Base-by-base conservation (phyloP, 805 yeast genomes). In the Cyberlindnera xishuangbannaensis region DNA sequence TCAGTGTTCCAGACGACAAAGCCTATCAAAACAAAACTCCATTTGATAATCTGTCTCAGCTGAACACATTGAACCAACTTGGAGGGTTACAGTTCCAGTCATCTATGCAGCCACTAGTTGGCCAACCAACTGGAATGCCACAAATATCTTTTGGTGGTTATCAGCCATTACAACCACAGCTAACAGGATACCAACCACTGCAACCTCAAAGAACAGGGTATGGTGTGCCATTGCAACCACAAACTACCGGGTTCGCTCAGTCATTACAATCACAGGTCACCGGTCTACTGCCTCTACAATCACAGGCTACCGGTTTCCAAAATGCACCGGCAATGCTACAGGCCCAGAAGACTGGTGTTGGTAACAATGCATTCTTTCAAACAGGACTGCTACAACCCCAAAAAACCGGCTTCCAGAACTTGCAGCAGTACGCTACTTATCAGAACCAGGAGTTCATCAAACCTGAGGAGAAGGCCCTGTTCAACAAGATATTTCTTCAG, bases 401-500 rank as follows among this genome's bases (percentile, higher is more conserved):
- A 31, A 41, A 39, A 20, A 52, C 57, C 20, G 57, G 57, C 3
- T 52, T 52, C 41, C 50, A 47, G 30, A 40, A 50, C 52, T 37
- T 53, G 53, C 43, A 45, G 13, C 44, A 46, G 18, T 46, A 41
- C 17, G 48, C 49, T 11, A 51, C 58, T 43, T 53, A 36, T 52
- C 61, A 33, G 51, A 55, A 59, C 29, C 69, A 75, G 13, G 77
- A 80, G 38, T 81, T 82, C 16, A 86, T 90, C 47, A 78, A 94
- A 31, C 82, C 83, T 48, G 86, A 84, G 48, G 97, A 90, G 54
- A 88, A 86, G 54, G 69, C 69, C 36, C 76, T 86, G 37, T 90
- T 88, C 61, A 94, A 83, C 50, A 83, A 80, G 31, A 84, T 90
- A 39, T 90, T 92, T 62, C 72, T 70, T 35, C 87, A 92, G 25